Evolutionary conservation across 1,139 yeast genomes (phyloP).

Genomic region (Taphrina populina): DNA sequence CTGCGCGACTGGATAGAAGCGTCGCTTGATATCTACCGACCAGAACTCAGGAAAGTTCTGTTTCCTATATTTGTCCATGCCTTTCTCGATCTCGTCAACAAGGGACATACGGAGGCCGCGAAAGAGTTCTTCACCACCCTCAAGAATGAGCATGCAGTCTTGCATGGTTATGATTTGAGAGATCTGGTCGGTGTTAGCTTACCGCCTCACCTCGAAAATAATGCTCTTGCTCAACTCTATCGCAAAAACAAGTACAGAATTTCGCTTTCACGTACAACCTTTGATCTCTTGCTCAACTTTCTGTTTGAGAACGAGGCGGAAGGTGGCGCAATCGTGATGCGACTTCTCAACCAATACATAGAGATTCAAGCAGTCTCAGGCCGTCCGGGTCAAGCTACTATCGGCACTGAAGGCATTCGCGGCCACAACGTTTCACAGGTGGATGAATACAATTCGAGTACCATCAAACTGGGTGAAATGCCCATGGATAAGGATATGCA

Average conservation of each 20-base stretch:
- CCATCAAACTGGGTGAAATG: constrained; percentile 75
- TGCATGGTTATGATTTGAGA: constrained; percentile 76
- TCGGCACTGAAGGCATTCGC: constrained; percentile 63
- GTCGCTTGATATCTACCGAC: constrained; percentile 79
- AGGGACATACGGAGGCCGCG: constrained; percentile 50
- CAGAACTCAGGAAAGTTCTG: constrained; percentile 76
- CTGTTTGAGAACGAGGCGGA: constrained; percentile 88
- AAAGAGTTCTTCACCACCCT: constrained; percentile 73
- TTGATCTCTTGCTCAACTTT: constrained; percentile 79
- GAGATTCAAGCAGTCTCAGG: constrained; percentile 57
- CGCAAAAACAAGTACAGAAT: constrained; percentile 70
- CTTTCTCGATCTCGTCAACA: constrained; percentile 61
- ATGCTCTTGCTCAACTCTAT: constrained; percentile 75
- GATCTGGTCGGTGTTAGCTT: constrained; percentile 70
- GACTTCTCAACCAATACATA: constrained; percentile 82
- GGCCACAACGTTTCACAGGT: constrained; percentile 57
- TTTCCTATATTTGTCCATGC: constrained; percentile 91
- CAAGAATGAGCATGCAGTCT: constrained; percentile 66
- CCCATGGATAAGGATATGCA: constrained; percentile 84
- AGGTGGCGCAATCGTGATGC: constrained; percentile 84
- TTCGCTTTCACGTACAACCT: constrained; percentile 76
- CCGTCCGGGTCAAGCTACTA: constrained; percentile 47
- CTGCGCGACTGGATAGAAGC: constrained; percentile 87
- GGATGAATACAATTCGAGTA: constrained; percentile 63
- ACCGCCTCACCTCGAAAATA: constrained; percentile 78